Conservation (phyloP, 1,139 yeast genomes). For the Nakaseomyces kungkrabaensis region DNA sequence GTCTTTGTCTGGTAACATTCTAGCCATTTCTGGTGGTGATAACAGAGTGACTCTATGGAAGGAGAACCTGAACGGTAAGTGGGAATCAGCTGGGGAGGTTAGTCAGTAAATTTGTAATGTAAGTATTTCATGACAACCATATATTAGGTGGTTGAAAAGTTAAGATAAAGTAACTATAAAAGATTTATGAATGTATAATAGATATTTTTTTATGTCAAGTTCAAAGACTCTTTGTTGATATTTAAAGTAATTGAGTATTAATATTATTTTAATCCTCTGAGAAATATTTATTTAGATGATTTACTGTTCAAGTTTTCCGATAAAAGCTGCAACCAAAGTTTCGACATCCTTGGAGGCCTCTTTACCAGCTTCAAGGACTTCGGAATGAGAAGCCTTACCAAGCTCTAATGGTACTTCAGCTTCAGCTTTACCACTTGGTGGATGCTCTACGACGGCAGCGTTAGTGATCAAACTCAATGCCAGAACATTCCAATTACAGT, state of each 20-base stretch:
- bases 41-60: slow-evolving; percentile 94
- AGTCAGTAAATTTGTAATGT: neutral
- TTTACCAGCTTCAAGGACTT: slow-evolving; percentile 75
- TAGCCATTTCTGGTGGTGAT: slow-evolving; percentile 95
- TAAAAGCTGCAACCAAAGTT: slow-evolving; percentile 52
- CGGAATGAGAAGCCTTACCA: slow-evolving; percentile 84
- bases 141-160: neutral
- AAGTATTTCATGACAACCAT: neutral
- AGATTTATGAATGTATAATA: neutral
- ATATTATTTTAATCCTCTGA: too few species aligned
- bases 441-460: slow-evolving; percentile 63
- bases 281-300: neutral
- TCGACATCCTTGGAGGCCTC: slow-evolving; percentile 77
- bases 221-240: too few species aligned
- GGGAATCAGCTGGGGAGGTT: slow-evolving; percentile 72
- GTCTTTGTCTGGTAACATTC: slow-evolving; percentile 90
- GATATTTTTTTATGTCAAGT: neutral
- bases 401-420: slow-evolving; percentile 46
- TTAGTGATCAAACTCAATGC: slow-evolving; percentile 86
- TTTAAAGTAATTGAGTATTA: too few species aligned
- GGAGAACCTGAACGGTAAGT: slow-evolving; percentile 83
- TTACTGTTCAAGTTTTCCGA: slow-evolving; percentile 33
- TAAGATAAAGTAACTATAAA: neutral
- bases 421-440: slow-evolving; percentile 60
- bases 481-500: slow-evolving; percentile 67